Base-by-base conservation (phyloP, 2,329 filamentous ascomycete species). In the Rhinocladiella mackenziei region DNA sequence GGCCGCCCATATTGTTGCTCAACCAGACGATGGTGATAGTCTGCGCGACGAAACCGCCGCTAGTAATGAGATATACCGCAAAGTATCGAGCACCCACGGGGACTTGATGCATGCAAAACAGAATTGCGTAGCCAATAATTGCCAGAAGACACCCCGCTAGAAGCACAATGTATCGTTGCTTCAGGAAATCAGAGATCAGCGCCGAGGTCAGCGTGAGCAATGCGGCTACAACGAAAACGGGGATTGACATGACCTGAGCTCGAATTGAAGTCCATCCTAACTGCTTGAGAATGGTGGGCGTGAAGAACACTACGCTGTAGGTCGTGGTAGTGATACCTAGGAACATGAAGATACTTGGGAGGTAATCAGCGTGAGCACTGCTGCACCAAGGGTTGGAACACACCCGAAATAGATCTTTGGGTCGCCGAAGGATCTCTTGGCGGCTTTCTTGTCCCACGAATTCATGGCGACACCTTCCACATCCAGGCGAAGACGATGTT, bases 191-290 rank as follows among this genome's bases (percentile, higher is more conserved):
- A 17, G 61, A 59, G 29, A 59, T 8, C 23, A 58, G 54, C 4
- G 58, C 60, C 5, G 56, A 53, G 23, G 42, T 45, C 8, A 65
- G 20, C 1, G 55, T 55, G 20, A 59, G 43, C 4, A 57, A 45
- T 1, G 58, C 52, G 2, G 59, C 62, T 8, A 60, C 60, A 7
- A 56, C 42, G 53, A 55, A 65, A 45, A 65, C 51, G 2, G 64
- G 64, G 25, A 66, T 65, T 26, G 55, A 58, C 52, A 64, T 61
- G 13, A 64, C 49, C 45, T 66, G 63, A 10, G 60, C 60, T 8
- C 50, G 32, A n/a, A 58, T 46, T 2, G 58, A 50, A 3, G 50
- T 55, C 51, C 60, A 66, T 2, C 62, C 62, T 1, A 66, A 48
- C 28, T 59, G 57, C 14, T 55, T 57, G 17, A 66, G 50, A 35